A percentile compares a stretch with the other conserved stretches of the same genome.
phyloP scores from a whole-genome alignment of 305 asterid species.

The Solanum hybrid region DNA sequence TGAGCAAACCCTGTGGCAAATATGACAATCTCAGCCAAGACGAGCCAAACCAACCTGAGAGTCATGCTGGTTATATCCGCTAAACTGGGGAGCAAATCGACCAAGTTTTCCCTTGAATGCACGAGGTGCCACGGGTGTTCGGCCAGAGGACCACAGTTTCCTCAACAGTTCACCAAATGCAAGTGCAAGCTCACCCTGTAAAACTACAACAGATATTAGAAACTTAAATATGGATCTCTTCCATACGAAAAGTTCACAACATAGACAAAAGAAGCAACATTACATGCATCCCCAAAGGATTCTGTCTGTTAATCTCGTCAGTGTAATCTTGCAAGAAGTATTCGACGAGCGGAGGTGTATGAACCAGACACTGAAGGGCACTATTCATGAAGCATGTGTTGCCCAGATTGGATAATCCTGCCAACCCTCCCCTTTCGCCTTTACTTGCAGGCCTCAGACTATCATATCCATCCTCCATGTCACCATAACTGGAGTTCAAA shows the following conservation, averaged over 20 bases:
- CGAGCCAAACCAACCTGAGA: conserved; percentile 56
- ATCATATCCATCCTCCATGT: conserved; percentile 59
- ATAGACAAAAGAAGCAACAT: conserved; percentile 19
- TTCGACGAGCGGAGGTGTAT: conserved; percentile 76
- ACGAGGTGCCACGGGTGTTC: conserved; percentile 87
- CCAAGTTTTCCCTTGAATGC: conserved; percentile 89
- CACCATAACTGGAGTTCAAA: conserved; percentile 39
- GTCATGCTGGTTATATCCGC: conserved; percentile 98
- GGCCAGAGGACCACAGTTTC: conserved; percentile 93
- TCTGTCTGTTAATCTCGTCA: conserved; percentile 70
- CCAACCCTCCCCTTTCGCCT: conserved; percentile 71
- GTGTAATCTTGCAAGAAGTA: conserved; percentile 79
- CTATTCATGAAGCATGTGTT: conserved; percentile 98
- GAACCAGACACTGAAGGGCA: conserved; percentile 89
- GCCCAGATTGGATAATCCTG: conserved; percentile 90
- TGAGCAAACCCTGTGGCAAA: neutral
- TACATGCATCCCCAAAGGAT: conserved; percentile 93
- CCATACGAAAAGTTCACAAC: conserved; percentile 8
- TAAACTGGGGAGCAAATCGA: conserved; percentile 96
- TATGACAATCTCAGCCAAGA: neutral
- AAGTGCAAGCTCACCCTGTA: conserved; percentile 96
- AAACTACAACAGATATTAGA: conserved; percentile 18
- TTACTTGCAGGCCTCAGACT: conserved; percentile 30
- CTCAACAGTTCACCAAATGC: conserved; percentile 89
- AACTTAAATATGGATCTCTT: conserved; percentile 7